Base-by-base conservation (phyloP, 2,329 filamentous ascomycete genomes). In the Fusarium siculi region DNA sequence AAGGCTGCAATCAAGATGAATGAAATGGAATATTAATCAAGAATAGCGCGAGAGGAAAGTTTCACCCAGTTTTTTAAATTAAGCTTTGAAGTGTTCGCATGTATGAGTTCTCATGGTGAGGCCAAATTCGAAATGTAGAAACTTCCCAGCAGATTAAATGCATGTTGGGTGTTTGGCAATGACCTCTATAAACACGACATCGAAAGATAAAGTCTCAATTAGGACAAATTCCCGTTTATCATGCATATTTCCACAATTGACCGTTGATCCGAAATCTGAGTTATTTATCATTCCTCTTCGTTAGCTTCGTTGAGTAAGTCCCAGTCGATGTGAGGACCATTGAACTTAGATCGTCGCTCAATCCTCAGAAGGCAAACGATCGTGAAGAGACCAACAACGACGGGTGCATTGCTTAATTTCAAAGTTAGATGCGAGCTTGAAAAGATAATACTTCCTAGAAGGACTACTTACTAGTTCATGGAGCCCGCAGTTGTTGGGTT, bases 161-260 rank as follows among this genome's bases (percentile, higher is more conserved):
- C 21, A 3, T 5, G n/a, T n/a, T 42, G 14, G 3, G 2, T 2
- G 21, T 2, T 40, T 0, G 12, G 6, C 6, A 9, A 15, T n/a
- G 21, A 9, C 19, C 14, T n/a, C 2, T n/a, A 9, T 15, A 10
- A 2, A 42, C 1, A 12, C 1, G 14, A 42, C 14, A 15, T 42
- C 4, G 5, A 42, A 42, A 23, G 21, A 16, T 9, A 23, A 10
- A 42, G 0, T 7, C 1, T 9, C 0, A 42, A 16, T 7, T 10
- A 16, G 6, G 40, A 1, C 4, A 23, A 5, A 4, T 11, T 16
- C 9, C 15, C 21, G 0, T 42, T 42, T 10, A 4, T n/a, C 5
- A 42, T 10, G 5, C 36, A 37, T 42, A 7, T 9, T 3, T 23
- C 14, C 36, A 15, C 3, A 0, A 23, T 10, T 23, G 10, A 14